A percentile compares a stretch with the other conserved stretches of the same genome.
Evolutionary conservation across 805 yeast species (phyloP).

Genomic region (Cyberlindnera veronae): DNA sequence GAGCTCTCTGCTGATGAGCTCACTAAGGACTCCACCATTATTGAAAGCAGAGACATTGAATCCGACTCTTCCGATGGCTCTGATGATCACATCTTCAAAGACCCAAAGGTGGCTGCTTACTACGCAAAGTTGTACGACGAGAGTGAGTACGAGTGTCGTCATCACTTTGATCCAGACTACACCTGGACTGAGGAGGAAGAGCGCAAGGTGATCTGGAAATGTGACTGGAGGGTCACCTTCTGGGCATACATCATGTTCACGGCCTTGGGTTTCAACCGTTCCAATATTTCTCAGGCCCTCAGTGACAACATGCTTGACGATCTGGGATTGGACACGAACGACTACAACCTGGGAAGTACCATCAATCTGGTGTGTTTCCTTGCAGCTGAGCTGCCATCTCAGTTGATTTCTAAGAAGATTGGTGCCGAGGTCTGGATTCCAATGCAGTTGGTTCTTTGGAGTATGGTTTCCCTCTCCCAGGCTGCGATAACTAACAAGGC

Average conservation of each 20-base stretch:
- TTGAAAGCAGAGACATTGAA: too few relatives aligned
- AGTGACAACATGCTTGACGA: slow-evolving; percentile 41
- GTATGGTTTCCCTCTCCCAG: slow-evolving; percentile 51
- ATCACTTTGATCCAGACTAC: slow-evolving; percentile 53
- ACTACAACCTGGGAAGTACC: slow-evolving; percentile 58
- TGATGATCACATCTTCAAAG: too few relatives aligned
- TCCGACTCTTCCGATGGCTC: too few relatives aligned
- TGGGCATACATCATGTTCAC: slow-evolving; percentile 60
- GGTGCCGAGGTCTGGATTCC: slow-evolving; percentile 68
- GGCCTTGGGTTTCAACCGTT: slow-evolving; percentile 56
- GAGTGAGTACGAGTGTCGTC: slow-evolving; percentile 54
- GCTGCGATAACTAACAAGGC: slow-evolving; percentile 38
- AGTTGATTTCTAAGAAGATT: slow-evolving; percentile 55
- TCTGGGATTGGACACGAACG: slow-evolving; percentile 48
- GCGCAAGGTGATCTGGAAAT: slow-evolving; percentile 42
- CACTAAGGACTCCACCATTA: too few relatives aligned
- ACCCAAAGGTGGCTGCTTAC: too few relatives aligned
- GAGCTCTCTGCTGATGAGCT: too few relatives aligned
- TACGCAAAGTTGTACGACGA: too few relatives aligned
- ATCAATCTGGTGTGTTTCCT: slow-evolving; percentile 51
- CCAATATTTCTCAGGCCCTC: slow-evolving; percentile 53
- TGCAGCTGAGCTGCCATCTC: slow-evolving; percentile 61
- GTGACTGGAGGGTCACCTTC: slow-evolving; percentile 52
- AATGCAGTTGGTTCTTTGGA: slow-evolving; percentile 53
- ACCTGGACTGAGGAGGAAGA: slow-evolving; percentile 56